These are phyloP conservation scores for Apiotrichum akiyoshidainum DNA, from an alignment of 1,284 basidiomycete species.

Conservation along the genomic window DNA sequence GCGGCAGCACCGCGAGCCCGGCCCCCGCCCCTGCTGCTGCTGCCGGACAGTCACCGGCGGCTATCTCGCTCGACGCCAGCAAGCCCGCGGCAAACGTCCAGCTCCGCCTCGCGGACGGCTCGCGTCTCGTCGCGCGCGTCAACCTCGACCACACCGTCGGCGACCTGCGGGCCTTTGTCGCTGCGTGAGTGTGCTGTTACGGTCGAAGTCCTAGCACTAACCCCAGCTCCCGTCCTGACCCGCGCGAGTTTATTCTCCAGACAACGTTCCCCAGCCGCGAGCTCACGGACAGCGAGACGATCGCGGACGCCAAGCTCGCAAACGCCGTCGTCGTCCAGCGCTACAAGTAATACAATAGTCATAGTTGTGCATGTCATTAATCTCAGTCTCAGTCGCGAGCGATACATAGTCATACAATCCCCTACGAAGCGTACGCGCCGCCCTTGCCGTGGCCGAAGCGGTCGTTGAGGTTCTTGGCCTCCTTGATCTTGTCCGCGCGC, in stretches of 20 bases:
- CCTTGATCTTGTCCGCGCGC: slow-evolving; percentile 69
- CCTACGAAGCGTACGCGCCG: slow-evolving; percentile 45
- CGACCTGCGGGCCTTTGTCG: slow-evolving; percentile 82
- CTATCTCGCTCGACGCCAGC: slow-evolving; percentile 52
- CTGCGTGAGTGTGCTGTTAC: slow-evolving; percentile 64
- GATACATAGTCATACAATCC: neutral
- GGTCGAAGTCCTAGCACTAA: neutral
- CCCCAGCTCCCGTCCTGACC: slow-evolving; percentile 68
- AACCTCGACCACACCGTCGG: slow-evolving; percentile 87
- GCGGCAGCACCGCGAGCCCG: slow-evolving; percentile 35
- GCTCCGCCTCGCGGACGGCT: slow-evolving; percentile 84
- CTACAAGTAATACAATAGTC: slow-evolving; percentile 43
- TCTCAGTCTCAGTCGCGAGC: no score
- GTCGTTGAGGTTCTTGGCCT: slow-evolving; percentile 72
- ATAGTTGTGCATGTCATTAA: neutral
- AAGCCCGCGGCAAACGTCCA: slow-evolving; percentile 88
- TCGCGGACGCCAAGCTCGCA: slow-evolving; percentile 68
- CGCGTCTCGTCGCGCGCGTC: slow-evolving; percentile 82
- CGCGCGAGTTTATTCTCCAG: slow-evolving; percentile 73
- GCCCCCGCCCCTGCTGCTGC: slow-evolving; percentile 18
- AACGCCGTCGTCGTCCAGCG: slow-evolving; percentile 86
- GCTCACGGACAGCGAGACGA: slow-evolving; percentile 66
- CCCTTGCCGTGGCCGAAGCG: slow-evolving; percentile 62
- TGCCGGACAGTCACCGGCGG: slow-evolving; percentile 22
- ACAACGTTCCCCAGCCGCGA: slow-evolving; percentile 77